Base-by-base conservation (phyloP, 2,329 filamentous ascomycete genomes). In the Cladophialophora chaetospira region DNA sequence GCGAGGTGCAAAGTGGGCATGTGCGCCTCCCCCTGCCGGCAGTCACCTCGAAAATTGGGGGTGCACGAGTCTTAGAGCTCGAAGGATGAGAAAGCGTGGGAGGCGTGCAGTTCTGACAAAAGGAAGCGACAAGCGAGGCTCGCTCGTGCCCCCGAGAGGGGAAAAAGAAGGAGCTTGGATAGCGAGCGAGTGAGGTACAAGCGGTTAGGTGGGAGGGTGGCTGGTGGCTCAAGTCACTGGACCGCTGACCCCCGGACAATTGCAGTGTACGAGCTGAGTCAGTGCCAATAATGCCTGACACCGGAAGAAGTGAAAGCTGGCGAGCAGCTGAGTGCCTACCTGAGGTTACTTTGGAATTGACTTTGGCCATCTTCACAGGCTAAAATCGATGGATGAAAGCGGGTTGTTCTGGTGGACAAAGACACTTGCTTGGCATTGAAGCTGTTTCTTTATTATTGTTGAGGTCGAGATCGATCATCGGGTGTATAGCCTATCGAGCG, bases 31-130 rank as follows among this genome's bases (percentile, higher is more conserved):
- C n/a, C 15, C 42, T 28, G 42, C 4, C 42, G 42, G 42, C 23
- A 44, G n/a, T 44, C 42, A 15, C 10, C 11, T 17, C 10, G 4
- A 10, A 44, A 25, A 25, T 44, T 25, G 42, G 42, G 42, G 42
- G 19, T 44, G 21, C 21, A 44, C 0, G 21, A 9, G 10, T n/a
- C n/a, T n/a, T n/a, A n/a, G n/a, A n/a, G n/a, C n/a, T n/a, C 19
- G n/a, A 25, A 44, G 42, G 42, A 44, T 44, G 8, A n/a, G 23
- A 25, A 13, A 25, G 42, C 42, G 42, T 44, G 42, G 42, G 42
- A 44, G 42, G 42, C 23, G 42, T 25, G 42, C 42, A 44, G 42
- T 25, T 10, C 23, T 40, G 17, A 10, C 36, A 25, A 44, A 15
- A 28, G 10, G 42, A 23, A 44, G 23, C 21, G 23, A n/a, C n/a